Base-by-base conservation (phyloP, 2,329 filamentous ascomycete species). In the Hypoxylon sp. region DNA sequence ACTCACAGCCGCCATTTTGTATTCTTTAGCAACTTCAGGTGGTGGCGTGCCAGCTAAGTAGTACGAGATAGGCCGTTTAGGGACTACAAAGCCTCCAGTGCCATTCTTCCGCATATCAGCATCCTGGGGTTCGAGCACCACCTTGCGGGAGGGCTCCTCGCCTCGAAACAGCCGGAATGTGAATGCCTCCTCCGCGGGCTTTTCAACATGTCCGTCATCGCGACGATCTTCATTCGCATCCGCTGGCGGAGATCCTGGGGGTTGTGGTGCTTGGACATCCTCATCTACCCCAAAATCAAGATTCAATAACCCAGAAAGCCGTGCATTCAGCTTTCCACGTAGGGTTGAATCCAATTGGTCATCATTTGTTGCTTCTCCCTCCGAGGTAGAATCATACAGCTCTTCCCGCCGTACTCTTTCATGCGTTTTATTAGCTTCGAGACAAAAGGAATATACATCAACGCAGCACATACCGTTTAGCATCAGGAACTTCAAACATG, bases 151-250 rank as follows among this genome's bases (percentile, higher is more conserved):
- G 2, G 81, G 78, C 4, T 77, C 78, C 17, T 83, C 78, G 48
- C 81, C 80, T 68, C 83, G 83, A 75, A 91, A 91, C 29, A 91
- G 82, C 7, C 86, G 82, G 74, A 90, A 90, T 59, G 85, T 82
- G 70, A 88, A 89, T 57, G 83, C 82, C 52, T 83, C 80, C 17
- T 79, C 78, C 13, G 79, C 73, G 6, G 65, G 68, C 13, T 74
- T 72, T 13, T 73, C 69, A 4, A 46, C 67, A 13, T 73, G 69
- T 2, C 19, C 64, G 15, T 68, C 65, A 37, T 70, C 69, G 3
- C 19, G 65, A 6, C 68, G 66, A 7, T 53, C 58, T 31, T 59
- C 47, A 55, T 60, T 65, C 27, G 57, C 61, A 31, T 60, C 66
- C 21, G 71, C 67, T 24, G 47, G 50, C 11, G 52, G 58, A 35